phyloP scores from a whole-genome alignment of 805 yeast genomes.

The Torulaspora indica region DNA sequence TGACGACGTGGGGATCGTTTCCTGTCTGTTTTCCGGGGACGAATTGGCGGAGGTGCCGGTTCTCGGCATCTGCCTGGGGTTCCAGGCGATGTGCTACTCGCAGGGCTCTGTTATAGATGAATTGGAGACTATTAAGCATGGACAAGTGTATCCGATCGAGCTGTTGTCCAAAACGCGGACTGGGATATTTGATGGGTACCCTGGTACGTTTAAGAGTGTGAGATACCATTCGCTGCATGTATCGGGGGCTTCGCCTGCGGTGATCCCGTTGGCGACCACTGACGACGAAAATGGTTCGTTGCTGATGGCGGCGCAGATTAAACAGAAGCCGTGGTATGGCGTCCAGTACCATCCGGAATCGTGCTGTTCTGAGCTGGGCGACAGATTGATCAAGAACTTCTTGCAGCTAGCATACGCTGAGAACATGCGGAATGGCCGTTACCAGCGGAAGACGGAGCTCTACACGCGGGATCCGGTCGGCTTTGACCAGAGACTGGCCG shows the following conservation, averaged over 20 bases:
- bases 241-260: conserved; percentile 24
- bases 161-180: conserved; percentile 9
- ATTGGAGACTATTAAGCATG: conserved; percentile 67
- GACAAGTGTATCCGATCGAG: conserved; percentile 62
- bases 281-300: conserved; percentile 41
- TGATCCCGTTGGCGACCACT: conserved; percentile 62
- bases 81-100: conserved; percentile 70
- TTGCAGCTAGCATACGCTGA: conserved; percentile 22
- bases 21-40: conserved; percentile 45
- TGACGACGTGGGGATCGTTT: conserved; percentile 69
- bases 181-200: conserved; percentile 43
- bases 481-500: conserved; percentile 8
- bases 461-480: conserved; percentile 1
- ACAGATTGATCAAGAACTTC: conserved; percentile 55
- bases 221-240: conserved; percentile 84
- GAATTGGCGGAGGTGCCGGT: conserved; percentile 48
- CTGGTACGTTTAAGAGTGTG: conserved; percentile 56
- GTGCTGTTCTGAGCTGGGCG: conserved; percentile 72
- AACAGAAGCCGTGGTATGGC: conserved; percentile 66
- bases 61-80: conserved; percentile 90
- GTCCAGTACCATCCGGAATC: conserved; percentile 98
- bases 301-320: conserved; percentile 77
- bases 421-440: conserved; percentile 26
- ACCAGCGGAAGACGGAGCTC: conserved; percentile 13
- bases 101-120: conserved; percentile 54